Base-by-base conservation (phyloP, 2,329 filamentous ascomycete species). In the Aspergillus ruber region DNA sequence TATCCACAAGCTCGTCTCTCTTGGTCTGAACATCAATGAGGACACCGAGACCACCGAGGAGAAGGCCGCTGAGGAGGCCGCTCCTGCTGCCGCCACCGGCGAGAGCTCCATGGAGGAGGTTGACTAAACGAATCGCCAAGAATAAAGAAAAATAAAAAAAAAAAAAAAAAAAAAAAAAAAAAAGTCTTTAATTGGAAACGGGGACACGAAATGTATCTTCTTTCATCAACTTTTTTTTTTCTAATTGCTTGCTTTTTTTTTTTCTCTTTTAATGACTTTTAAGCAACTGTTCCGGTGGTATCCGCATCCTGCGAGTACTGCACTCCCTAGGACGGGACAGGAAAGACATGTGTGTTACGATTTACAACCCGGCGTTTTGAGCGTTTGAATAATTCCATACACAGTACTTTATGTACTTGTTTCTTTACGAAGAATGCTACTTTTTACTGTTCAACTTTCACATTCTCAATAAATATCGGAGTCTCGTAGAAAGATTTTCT, bases 51-150 rank as follows among this genome's bases (percentile, higher is more conserved):
- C 83, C 49, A 63, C 70, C 56, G 79, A 79, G 51, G 74, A 75
- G 47, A 77, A 77, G 51, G 68, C 68, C 47, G 68, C 71, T 36
- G 80, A 81, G 48, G 79, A 76, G 55, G 73, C 83, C 49, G 77
- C 82, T 48, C 75, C 84, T 51, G 80, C 78, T 46, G 81, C 79
- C 62, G 78, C 78, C 49, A 76, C 85, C 57, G 86, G 85, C 62
- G 90, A 95, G 83, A 94, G 86, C 78, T 85, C 90, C 72, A 98
- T 98, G 93, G 93, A 98, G 84, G 93, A 98, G 84, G 93, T 98
- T 71, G 93, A 98, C 82, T 98, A 95, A 65, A 75, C 54, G 45
- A 35, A 10, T 43, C 8, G n/a, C 17, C n/a, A 36, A 39, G 35
- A 42, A 20, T 21, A 25, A 25, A 9, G 25, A 43, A 25, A 42